Conservation (phyloP, 2,329 filamentous ascomycete species). For the Colletotrichum gloeosporioides region DNA sequence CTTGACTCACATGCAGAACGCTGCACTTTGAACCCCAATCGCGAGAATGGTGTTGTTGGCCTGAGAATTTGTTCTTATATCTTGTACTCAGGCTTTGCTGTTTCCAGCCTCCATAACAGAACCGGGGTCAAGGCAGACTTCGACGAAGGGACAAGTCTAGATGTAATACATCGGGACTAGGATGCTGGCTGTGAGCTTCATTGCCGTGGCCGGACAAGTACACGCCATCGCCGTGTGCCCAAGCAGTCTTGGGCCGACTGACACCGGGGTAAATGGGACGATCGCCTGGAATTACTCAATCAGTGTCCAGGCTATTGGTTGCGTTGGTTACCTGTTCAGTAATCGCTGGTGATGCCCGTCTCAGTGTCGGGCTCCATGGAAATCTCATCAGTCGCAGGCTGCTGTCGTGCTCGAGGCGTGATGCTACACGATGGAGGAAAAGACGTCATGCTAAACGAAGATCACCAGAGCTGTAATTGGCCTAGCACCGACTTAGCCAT, state of each 20-base stretch:
- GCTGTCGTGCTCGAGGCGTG: not conserved
- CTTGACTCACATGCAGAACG: not conserved
- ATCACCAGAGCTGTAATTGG: not conserved
- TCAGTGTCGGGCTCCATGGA: not conserved
- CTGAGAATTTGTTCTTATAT: rapidly evolving
- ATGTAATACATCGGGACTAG: not conserved
- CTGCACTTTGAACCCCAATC: not conserved
- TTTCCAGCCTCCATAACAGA: not conserved
- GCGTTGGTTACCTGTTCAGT: not conserved
- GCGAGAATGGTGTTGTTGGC: not conserved
- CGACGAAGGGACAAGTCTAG: not conserved
- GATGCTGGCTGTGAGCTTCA: not conserved
- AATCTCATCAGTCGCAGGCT: not conserved
- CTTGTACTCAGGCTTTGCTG: rapidly evolving
- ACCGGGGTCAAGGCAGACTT: not conserved
- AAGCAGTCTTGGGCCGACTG: not conserved
- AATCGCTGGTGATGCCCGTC: not conserved
- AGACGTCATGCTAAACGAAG: not conserved
- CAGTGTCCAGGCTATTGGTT: not conserved
- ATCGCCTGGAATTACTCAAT: not conserved
- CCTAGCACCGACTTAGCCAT: not conserved
- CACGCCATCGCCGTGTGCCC: not conserved
- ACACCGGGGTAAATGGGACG: rapidly evolving
- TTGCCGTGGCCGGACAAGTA: not conserved
- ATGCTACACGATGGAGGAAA: not conserved